These are phyloP conservation scores for Hypoxylon subgilvum DNA, from an alignment of 495 filamentous ascomycete genomes.

Conservation along the genomic window DNA sequence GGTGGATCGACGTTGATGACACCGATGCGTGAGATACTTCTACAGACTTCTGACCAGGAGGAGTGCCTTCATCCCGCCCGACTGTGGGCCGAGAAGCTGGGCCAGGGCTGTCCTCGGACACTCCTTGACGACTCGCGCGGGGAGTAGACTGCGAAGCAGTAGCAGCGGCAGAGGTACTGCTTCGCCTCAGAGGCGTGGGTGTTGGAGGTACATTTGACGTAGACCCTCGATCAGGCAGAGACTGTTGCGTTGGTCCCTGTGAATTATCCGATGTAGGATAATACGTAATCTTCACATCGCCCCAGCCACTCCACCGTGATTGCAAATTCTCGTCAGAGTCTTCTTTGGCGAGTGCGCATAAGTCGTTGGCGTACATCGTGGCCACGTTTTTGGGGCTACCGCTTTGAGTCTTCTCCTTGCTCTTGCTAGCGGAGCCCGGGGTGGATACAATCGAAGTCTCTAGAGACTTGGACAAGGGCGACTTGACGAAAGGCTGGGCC, in stretches of 20 bases:
- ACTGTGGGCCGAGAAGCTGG: constrained; percentile 36
- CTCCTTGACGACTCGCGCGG: constrained; percentile 41
- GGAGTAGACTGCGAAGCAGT: constrained; percentile 43
- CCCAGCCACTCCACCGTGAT: constrained; percentile 55
- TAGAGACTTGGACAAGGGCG: constrained; percentile 50
- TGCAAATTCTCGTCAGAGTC: constrained; percentile 45
- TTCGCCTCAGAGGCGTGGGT: constrained; percentile 56
- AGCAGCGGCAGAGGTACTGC: constrained; percentile 45
- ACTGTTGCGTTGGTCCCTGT: constrained; percentile 25
- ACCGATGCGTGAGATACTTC: constrained; percentile 74
- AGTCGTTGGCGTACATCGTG: constrained; percentile 75
- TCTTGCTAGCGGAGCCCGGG: constrained; percentile 61
- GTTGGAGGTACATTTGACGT: constrained; percentile 44
- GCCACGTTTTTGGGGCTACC: constrained; percentile 49
- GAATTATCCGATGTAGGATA: constrained; percentile 46
- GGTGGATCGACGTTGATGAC: constrained; percentile 64
- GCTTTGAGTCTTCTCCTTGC: constrained; percentile 68
- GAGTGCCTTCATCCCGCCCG: constrained; percentile 60
- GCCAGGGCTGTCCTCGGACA: constrained; percentile 49
- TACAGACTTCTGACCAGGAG: constrained; percentile 61
- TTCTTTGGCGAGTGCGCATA: constrained; percentile 68
- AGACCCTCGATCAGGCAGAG: constrained; percentile 32
- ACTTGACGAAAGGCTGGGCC: constrained; percentile 80
- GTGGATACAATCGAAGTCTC: constrained; percentile 50
- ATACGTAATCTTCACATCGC: constrained; percentile 55